phyloP scores from a whole-genome alignment of 2,329 filamentous ascomycete genomes.

The Aspergillus phoenicis region DNA sequence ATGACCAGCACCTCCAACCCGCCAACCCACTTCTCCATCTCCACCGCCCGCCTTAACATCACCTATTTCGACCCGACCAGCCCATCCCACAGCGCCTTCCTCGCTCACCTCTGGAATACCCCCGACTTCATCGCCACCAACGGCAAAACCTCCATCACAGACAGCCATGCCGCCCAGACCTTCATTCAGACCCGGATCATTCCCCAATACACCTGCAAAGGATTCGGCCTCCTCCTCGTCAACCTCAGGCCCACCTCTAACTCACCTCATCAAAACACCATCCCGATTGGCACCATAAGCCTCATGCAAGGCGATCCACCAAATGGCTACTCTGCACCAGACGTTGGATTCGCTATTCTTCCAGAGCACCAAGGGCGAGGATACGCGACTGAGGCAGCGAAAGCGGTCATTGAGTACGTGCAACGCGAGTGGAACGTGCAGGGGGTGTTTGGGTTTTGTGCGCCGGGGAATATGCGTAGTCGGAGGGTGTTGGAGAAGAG shows the following conservation, averaged over 20 bases:
- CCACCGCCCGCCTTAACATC: slow-evolving; percentile 23
- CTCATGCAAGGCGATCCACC: background rate
- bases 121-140: slow-evolving; percentile 20
- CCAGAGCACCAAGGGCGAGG: background rate
- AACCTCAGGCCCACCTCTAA: background rate
- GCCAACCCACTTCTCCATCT: slow-evolving; percentile 13
- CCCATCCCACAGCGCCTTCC: slow-evolving; percentile 18
- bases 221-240: background rate
- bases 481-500: background rate
- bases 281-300: background rate
- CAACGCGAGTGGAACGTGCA: background rate
- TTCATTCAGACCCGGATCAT: background rate
- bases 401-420: background rate
- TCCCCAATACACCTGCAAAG: background rate
- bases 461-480: background rate
- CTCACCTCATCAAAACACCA: background rate
- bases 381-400: background rate
- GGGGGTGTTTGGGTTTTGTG: slow-evolving; percentile 3
- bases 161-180: slow-evolving; percentile 6
- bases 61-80: slow-evolving; percentile 18
- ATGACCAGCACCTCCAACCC: background rate
- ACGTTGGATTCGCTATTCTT: background rate
- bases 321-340: background rate
- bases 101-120: slow-evolving; percentile 24
- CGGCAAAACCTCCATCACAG: slow-evolving; percentile 16